Conservation (phyloP, 2,329 filamentous ascomycete genomes). For the Endoconidiophora polonica region DNA sequence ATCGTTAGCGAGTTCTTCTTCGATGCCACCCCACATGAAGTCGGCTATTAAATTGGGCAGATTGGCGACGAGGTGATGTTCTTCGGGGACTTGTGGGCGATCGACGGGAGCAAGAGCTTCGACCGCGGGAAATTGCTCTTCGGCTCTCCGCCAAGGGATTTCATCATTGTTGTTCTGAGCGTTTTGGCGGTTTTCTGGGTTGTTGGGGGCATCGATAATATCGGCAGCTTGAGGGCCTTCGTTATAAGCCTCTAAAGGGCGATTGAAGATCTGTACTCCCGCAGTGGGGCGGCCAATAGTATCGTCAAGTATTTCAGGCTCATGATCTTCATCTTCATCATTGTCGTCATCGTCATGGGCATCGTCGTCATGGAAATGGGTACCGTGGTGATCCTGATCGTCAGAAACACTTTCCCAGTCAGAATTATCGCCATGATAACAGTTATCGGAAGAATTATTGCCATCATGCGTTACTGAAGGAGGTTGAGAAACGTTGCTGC, state of each 20-base stretch:
- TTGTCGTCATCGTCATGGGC: neutral
- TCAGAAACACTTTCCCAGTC: constrained; percentile 11
- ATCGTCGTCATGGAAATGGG: neutral
- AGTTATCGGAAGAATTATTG: neutral
- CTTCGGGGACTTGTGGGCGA: neutral
- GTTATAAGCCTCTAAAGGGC: neutral
- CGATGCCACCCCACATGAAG: constrained; percentile 46
- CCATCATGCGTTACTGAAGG: neutral
- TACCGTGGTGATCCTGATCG: neutral
- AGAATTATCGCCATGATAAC: neutral
- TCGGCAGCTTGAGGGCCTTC: neutral
- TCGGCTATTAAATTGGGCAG: constrained; percentile 27
- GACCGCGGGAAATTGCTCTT: no score
- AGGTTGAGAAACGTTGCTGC: constrained; percentile 1
- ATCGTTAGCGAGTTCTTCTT: constrained; percentile 20
- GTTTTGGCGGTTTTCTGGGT: neutral
- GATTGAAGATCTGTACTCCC: no score
- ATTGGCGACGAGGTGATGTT: neutral
- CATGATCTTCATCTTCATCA: neutral
- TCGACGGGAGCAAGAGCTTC: no score
- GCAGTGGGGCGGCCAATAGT: neutral
- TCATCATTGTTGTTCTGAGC: neutral
- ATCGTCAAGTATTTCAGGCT: neutral
- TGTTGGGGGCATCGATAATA: neutral
- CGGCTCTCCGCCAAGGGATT: neutral